Percentiles rank a stretch among this genome's conserved stretches.
Evolutionary conservation across 2,329 filamentous ascomycete species (phyloP).

Genomic region (Ceratocystis papillata): DNA sequence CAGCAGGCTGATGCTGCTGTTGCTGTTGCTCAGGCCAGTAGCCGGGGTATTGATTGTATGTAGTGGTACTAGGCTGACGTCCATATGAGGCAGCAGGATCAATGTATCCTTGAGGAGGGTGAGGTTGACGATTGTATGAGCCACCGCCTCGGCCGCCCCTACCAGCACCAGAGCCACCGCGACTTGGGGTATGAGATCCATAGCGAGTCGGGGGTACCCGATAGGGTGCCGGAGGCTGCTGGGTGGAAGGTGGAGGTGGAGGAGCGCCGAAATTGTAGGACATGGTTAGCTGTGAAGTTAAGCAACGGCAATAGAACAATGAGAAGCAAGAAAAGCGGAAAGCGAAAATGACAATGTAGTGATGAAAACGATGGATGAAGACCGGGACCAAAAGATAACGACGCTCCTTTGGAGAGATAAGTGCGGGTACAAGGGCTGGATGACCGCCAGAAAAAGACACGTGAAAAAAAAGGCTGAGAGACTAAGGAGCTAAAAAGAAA

Average conservation of each 20-base stretch:
- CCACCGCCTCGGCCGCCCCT: conserved; percentile 19
- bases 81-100: conserved; percentile 38
- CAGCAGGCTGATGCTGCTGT: conserved; percentile 19
- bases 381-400: no score
- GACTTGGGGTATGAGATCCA: conserved; percentile 20
- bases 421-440: no score
- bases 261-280: conserved; percentile 47
- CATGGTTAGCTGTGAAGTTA: conserved; percentile 31
- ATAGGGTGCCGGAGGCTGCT: conserved; percentile 35
- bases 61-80: conserved; percentile 40
- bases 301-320: neutral
- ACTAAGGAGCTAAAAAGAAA: neutral
- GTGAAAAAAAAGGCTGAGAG: neutral
- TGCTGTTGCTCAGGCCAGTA: conserved; percentile 21
- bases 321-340: no score
- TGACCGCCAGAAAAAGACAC: no score
- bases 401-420: no score
- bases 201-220: conserved; percentile 34
- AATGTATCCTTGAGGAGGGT: conserved; percentile 35
- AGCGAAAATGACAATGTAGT: no score
- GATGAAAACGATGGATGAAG: no score
- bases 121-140: conserved; percentile 24
- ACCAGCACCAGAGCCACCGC: conserved; percentile 28
- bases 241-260: conserved; percentile 40
- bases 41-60: conserved; percentile 47